Evolutionary conservation across 169 alveolate species (phyloP), one percentile per base, ranked within the genome.

Genomic region (Eimeria acervulina): DNA sequence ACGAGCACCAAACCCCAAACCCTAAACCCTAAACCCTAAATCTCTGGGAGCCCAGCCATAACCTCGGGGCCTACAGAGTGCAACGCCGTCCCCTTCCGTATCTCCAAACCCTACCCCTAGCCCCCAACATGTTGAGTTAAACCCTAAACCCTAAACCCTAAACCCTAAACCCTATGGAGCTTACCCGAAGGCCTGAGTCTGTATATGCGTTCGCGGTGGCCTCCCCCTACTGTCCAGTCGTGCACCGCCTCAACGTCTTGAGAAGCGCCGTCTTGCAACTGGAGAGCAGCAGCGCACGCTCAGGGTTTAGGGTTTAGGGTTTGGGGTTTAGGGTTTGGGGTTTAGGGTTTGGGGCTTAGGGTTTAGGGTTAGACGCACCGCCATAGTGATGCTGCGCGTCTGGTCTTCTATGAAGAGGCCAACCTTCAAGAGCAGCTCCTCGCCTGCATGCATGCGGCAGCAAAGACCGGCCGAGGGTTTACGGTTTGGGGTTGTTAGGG

Each of bases 361-460:
- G 74, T 63, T 63, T 1, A 28, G 40, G 80, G 26, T 55, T 55
- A 7, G 38, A 19, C 95, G 7, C 36, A 92, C 95, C 81, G 70
- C 83, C 33, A 92, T 70, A 68, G 68, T 33, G 74, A 92, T 47
- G 91, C 51, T 74, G 66, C 95, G 61, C 19, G 74, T 76, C 83
- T 59, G 95, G 70, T 92, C 95, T n/a, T 92, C 95, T 1, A 85
- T n/a, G 84, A 92, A 92, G 68, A 61, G 31, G 83, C 95, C 95
- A 52, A 92, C 89, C 47, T 92, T 92, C 72, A 92, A 7, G 42
- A 92, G 83, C 92, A 92, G 13, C 42, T 92, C 70, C 81, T 63
- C 81, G 26, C 95, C 95, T 92, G 84, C 26, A 55, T 6, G 36
- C 44, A 12, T 5, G 59, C 80, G n/a, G n/a, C 74, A 63, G n/a